Evolutionary conservation across 495 filamentous ascomycete species (phyloP).

Genomic region (Xylaria palmicola): DNA sequence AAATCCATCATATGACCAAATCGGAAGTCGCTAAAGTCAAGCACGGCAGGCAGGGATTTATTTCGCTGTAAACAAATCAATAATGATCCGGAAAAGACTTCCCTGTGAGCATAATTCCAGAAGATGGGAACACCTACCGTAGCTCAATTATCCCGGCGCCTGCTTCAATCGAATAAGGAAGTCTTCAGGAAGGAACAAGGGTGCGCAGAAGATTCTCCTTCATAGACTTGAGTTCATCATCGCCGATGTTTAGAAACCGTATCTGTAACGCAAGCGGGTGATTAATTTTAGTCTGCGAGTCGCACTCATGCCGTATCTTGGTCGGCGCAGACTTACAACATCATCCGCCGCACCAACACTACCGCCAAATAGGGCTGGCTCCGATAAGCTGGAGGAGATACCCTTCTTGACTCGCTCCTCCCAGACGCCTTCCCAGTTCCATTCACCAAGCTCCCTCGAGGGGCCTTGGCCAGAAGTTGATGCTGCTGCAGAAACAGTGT

Average conservation of each 20-base stretch:
- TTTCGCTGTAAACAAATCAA: no score
- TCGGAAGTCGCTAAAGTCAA: not conserved
- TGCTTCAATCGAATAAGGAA: slow-evolving; percentile 1
- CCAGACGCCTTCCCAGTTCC: slow-evolving; percentile 98
- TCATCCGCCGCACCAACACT: slow-evolving; percentile 61
- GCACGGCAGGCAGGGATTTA: not conserved
- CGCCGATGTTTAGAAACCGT: slow-evolving; percentile 65
- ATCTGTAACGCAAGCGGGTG: slow-evolving; percentile 49
- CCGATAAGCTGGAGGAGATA: slow-evolving; percentile 71
- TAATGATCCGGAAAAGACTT: not conserved
- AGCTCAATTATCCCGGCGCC: not conserved
- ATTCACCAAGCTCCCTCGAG: slow-evolving; percentile 59
- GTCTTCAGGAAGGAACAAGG: slow-evolving; percentile 34
- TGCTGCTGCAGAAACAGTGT: slow-evolving; percentile 1
- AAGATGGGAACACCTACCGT: not conserved
- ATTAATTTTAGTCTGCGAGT: slow-evolving; percentile 11
- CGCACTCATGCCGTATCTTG: not conserved
- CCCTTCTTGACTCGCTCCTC: slow-evolving; percentile 76
- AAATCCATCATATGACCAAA: not conserved
- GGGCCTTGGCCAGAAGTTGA: slow-evolving; percentile 13
- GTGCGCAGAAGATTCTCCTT: slow-evolving; percentile 62
- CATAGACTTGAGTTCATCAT: slow-evolving; percentile 54
- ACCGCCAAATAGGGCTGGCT: slow-evolving; percentile 71
- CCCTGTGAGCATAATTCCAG: not conserved
- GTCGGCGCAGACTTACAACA: slow-evolving; percentile 49